A percentile compares a stretch with the other conserved stretches of the same genome.
These are phyloP conservation scores for Pseudogymnoascus sp. DNA, from an alignment of 2,329 filamentous ascomycete species.

Conservation along the genomic window DNA sequence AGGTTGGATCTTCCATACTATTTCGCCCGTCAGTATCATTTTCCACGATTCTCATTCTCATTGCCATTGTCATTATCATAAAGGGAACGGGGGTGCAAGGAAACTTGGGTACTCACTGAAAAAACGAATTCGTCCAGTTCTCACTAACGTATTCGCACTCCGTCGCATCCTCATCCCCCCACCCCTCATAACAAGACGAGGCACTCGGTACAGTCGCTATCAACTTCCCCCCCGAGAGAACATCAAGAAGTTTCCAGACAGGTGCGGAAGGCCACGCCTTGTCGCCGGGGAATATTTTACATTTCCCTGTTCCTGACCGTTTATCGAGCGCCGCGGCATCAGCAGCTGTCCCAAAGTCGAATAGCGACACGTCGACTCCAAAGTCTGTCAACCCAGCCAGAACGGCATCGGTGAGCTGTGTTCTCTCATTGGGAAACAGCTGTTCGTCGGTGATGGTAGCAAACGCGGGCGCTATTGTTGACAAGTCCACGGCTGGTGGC, in stretches of 20 bases:
- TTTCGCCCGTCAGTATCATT: too few species aligned
- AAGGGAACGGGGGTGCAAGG: slow-evolving; percentile 19
- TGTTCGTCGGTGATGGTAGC: neutral
- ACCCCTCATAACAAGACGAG: slow-evolving; percentile 35
- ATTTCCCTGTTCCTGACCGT: slow-evolving; percentile 24
- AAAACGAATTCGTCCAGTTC: slow-evolving; percentile 29
- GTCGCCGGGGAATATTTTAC: slow-evolving; percentile 23
- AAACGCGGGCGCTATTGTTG: too few species aligned
- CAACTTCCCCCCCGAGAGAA: slow-evolving; percentile 35
- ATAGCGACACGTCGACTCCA: slow-evolving; percentile 12
- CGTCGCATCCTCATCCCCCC: slow-evolving; percentile 25
- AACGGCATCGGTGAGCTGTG: slow-evolving; percentile 18
- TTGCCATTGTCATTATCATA: slow-evolving; percentile 17
- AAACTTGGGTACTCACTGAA: slow-evolving; percentile 28
- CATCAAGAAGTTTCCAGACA: slow-evolving; percentile 41
- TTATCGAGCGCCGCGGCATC: neutral
- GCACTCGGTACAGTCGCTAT: slow-evolving; percentile 38
- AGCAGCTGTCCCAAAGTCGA: slow-evolving; percentile 14
- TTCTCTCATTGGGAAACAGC: slow-evolving; percentile 9
- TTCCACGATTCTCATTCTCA: too few species aligned
- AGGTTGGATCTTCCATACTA: slow-evolving; percentile 34
- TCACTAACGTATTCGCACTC: slow-evolving; percentile 29
- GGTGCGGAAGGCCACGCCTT: slow-evolving; percentile 39
- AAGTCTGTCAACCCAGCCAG: slow-evolving; percentile 13
- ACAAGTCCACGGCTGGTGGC: neutral